These are phyloP conservation scores for Nicotiana benthamiana DNA, from an alignment of 257 asterid genomes.

Conservation along the genomic window DNA sequence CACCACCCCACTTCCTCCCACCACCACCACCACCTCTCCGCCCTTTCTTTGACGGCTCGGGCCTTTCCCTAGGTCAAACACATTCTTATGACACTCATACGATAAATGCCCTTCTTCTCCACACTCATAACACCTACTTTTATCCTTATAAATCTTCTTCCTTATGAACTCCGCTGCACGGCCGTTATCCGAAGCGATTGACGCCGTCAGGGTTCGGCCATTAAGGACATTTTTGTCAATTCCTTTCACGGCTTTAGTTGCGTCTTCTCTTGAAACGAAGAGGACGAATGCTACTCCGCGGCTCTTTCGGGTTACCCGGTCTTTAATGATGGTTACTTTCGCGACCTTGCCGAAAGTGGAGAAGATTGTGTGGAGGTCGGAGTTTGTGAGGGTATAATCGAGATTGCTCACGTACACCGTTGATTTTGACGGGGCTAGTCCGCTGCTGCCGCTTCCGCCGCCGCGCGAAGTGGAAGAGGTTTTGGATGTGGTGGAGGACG, in stretches of 20 bases:
- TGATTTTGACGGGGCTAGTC: slow-evolving; percentile 89
- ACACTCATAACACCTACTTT: slow-evolving; percentile 92
- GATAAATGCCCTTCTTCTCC: slow-evolving; percentile 92
- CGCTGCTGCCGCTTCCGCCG: slow-evolving; percentile 41
- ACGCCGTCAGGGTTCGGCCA: slow-evolving; percentile 75
- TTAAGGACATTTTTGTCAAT: slow-evolving; percentile 67
- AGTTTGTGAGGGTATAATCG: slow-evolving; percentile 79
- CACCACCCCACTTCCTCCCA: slow-evolving; percentile 9
- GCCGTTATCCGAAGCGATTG: slow-evolving; percentile 90
- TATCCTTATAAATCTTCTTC: slow-evolving; percentile 79
- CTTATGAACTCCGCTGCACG: slow-evolving; percentile 85
- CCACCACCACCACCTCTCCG: slow-evolving; percentile 34
- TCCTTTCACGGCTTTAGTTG: slow-evolving; percentile 56
- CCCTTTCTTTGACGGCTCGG: slow-evolving; percentile 58
- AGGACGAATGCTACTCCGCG: slow-evolving; percentile 86
- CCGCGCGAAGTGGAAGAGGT: slow-evolving; percentile 38
- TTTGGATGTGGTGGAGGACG: slow-evolving; percentile 25
- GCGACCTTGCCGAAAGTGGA: slow-evolving; percentile 95
- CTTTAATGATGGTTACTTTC: slow-evolving; percentile 86
- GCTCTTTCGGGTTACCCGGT: slow-evolving; percentile 75
- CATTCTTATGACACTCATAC: slow-evolving; percentile 81
- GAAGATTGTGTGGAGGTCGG: slow-evolving; percentile 86
- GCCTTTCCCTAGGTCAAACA: slow-evolving; percentile 74
- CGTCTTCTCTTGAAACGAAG: slow-evolving; percentile 75
- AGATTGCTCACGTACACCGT: slow-evolving; percentile 87